Evolutionary conservation across 768 basidiomycete genomes (phyloP), one percentile per base, ranked within the genome.

Genomic region (Leccinum subgranulosum): DNA sequence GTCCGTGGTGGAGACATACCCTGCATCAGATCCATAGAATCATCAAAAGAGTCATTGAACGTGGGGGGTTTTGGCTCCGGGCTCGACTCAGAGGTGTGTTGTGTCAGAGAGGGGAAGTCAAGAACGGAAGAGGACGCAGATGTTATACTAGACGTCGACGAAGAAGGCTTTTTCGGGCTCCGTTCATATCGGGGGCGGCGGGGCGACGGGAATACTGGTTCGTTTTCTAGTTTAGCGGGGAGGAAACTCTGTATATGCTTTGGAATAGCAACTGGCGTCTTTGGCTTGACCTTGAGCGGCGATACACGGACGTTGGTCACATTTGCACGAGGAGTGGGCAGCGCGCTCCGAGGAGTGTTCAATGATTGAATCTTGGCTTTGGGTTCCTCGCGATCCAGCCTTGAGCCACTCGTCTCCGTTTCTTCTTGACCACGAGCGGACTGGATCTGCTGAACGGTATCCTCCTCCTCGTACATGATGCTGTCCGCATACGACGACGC

Each of bases 161-260:
- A 53, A 43, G 55, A 47, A 28, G 66, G 68, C 61, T 69, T 71
- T 56, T 58, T 66, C 2, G 67, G 71, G n/a, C 70, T 68, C 29
- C 72, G 64, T 33, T 69, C 59, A 45, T 58, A 66, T 53, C 69
- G 61, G 25, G 65, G 69, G n/a, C 65, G 60, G 75, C 69, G 54
- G 31, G 78, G 54, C 69, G 74, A 19, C 81, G 81, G 17, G 17
- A 81, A 73, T 28, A 78, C 76, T 6, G 84, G 79, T 57, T 83
- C 83, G 17, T 80, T 77, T 3, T 92, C 79, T 71, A 95, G 83
- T 33, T 92, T 86, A 4, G 78, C 68, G 0, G 85, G 79, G 7
- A 90, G 77, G 66, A 87, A 85, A 1, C 86, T 84, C 56, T 88
- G 88, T 12, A 77, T 73, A 29, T 73, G 72, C 60, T 82, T 84